These are phyloP conservation scores for Plenodomus tracheiphilus DNA, from an alignment of 2,329 filamentous ascomycete genomes.

Conservation along the genomic window DNA sequence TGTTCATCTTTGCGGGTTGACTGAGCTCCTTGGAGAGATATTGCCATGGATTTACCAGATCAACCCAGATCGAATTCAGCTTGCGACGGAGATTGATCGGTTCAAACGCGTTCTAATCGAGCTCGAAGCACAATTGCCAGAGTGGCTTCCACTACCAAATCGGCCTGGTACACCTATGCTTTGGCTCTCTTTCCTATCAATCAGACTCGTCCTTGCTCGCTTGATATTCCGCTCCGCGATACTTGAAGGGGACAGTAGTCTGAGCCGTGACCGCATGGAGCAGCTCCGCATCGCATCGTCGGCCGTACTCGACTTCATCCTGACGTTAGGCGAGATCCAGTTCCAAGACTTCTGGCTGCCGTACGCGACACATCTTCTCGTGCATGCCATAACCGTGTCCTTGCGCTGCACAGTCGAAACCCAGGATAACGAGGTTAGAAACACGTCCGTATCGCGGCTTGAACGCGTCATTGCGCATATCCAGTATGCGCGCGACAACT, in stretches of 20 bases:
- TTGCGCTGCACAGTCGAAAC: constrained; percentile 58
- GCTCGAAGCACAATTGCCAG: constrained; percentile 40
- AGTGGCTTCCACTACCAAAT: constrained; percentile 35
- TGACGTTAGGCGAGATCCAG: constrained; percentile 51
- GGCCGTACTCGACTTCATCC: constrained; percentile 55
- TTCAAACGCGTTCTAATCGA: constrained; percentile 40
- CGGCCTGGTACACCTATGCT: constrained; percentile 42
- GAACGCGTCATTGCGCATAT: constrained; percentile 54
- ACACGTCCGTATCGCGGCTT: constrained; percentile 52
- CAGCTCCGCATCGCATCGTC: constrained; percentile 55
- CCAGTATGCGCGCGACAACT: constrained; percentile 52
- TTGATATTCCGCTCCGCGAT: constrained; percentile 39
- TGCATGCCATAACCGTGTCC: constrained; percentile 57
- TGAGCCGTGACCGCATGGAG: constrained; percentile 41
- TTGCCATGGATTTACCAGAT: constrained; percentile 46
- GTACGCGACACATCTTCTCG: constrained; percentile 56
- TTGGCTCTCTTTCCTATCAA: constrained; percentile 47
- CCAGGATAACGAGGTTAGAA: constrained; percentile 50
- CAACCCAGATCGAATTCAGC: constrained; percentile 29
- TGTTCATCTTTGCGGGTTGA: constrained; percentile 57
- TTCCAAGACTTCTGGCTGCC: constrained; percentile 58
- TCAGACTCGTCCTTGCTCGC: constrained; percentile 45
- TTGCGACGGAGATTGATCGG: constrained; percentile 33
- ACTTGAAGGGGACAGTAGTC: constrained; percentile 24
- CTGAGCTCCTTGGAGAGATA: constrained; percentile 46